Base-by-base conservation (phyloP, 371 early-diverging fungal species). In the Haplosporangium sp. region DNA sequence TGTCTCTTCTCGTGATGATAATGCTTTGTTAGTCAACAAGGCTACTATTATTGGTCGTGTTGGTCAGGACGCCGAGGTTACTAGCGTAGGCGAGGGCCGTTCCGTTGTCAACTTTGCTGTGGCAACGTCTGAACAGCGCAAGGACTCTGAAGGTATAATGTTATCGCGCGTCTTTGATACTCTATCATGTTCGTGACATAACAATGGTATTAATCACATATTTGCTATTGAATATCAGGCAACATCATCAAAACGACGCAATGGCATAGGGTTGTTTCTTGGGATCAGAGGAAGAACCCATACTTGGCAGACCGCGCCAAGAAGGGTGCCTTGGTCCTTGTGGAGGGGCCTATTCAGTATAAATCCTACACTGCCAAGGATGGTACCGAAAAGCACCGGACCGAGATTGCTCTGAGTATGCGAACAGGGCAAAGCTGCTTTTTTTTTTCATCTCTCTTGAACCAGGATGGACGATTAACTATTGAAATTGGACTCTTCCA, bases 311-410 rank as follows among this genome's bases (percentile, higher is more conserved):
- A 77, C 14, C 83, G 82, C 48, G 76, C 87, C 47, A 87, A 87
- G 77, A 87, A 87, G 64, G 89, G 91, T 56, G 88, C 86, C 62
- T 80, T 86, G 52, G 86, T 91, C n/a, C 86, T 85, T 69, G 88
- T 91, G 12, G 89, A 89, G 69, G 91, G 91, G 6, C 74, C 74
- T 16, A 80, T 91, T 50, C 86, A 87, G n/a, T 90, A 90, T 73
- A 83, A 74, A 18, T 83, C 86, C 13, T 92, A 83, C 62, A 87
- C 85, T 12, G 89, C 89, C 69, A 88, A 87, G 73, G 89, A 91
- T 6, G 90, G 88, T 45, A 69, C 82, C 53, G 73, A 85, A 53
- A 86, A 85, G 64, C 85, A 89, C 20, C 73, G 80, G 66, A 86
- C 90, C 42, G 86, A 86, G 47, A 91, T 92, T 42, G 16, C 47